These are phyloP conservation scores for Neoconidiobolus thromboides DNA, from an alignment of 371 early-diverging fungal genomes.

Conservation along the genomic window DNA sequence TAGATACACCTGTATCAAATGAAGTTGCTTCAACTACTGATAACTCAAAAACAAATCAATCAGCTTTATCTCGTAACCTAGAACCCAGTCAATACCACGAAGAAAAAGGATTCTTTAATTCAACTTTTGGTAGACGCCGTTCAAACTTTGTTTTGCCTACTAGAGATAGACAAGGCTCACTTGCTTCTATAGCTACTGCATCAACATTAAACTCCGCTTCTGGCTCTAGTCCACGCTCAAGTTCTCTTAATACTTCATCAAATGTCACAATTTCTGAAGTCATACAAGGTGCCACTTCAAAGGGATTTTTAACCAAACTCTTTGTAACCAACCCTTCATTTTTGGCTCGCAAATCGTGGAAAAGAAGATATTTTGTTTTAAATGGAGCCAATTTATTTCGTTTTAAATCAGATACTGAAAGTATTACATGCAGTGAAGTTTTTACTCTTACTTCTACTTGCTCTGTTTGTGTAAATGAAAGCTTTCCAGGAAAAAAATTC, in stretches of 20 bases:
- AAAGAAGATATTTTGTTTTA: conserved; percentile 8
- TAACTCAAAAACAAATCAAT: neutral
- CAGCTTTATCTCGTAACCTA: too few species aligned
- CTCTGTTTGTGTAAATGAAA: conserved; percentile 2
- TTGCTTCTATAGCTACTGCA: conserved; percentile 1
- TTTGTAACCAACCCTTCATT: neutral
- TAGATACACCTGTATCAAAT: neutral
- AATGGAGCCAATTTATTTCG: conserved; percentile 7
- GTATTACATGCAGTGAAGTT: neutral
- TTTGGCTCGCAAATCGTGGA: conserved; percentile 10
- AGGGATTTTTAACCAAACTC: neutral
- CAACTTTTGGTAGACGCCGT: conserved; percentile 2
- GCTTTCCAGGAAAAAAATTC: neutral
- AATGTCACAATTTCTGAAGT: neutral
- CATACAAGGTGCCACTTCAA: neutral
- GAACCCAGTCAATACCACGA: neutral
- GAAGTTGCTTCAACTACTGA: neutral
- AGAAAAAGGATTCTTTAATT: neutral
- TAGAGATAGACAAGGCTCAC: conserved; percentile 2
- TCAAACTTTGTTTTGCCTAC: neutral
- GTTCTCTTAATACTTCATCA: neutral
- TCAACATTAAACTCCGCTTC: neutral
- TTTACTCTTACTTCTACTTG: neutral
- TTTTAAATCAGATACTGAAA: conserved; percentile 5
- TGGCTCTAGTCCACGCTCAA: conserved; percentile 1